Conservation (phyloP, 2,329 filamentous ascomycete species). For the Fusarium luffae region DNA sequence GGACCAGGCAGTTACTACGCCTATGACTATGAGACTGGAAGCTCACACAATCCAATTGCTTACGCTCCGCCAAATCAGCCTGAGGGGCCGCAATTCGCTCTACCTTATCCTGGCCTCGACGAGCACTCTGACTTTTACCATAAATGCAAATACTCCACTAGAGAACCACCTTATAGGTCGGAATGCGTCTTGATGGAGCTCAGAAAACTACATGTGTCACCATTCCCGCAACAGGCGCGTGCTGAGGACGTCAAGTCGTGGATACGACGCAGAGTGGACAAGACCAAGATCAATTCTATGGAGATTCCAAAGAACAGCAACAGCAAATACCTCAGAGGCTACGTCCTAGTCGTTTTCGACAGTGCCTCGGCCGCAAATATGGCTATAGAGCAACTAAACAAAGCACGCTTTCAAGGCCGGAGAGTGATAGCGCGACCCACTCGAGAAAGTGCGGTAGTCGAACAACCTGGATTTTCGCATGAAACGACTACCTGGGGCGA, state of each 20-base stretch:
- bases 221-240: slow-evolving; percentile 40
- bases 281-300: slow-evolving; percentile 39
- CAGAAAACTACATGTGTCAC: slow-evolving; percentile 44
- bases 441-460: slow-evolving; percentile 29
- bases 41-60: not conserved
- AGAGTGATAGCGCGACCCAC: slow-evolving; percentile 41
- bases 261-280: slow-evolving; percentile 44
- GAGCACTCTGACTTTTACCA: slow-evolving; percentile 14
- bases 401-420: slow-evolving; percentile 42
- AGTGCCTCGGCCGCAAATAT: slow-evolving; percentile 35
- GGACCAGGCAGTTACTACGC: slow-evolving; percentile 20
- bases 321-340: slow-evolving; percentile 43
- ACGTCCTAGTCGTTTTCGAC: slow-evolving; percentile 44
- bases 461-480: slow-evolving; percentile 3
- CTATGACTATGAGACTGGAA: not conserved
- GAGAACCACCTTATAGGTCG: slow-evolving; percentile 1
- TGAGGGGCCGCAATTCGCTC: slow-evolving; percentile 21
- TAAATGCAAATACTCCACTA: not conserved
- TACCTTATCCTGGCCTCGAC: slow-evolving; percentile 29
- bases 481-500: slow-evolving; percentile 2
- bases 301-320: slow-evolving; percentile 42
- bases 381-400: slow-evolving; percentile 43
- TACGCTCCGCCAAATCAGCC: slow-evolving; percentile 29
- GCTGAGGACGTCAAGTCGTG: slow-evolving; percentile 44
- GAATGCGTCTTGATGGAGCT: slow-evolving; percentile 27